Conservation (phyloP, 176 grass and related monocot genomes). For the Zoysia japonica region DNA sequence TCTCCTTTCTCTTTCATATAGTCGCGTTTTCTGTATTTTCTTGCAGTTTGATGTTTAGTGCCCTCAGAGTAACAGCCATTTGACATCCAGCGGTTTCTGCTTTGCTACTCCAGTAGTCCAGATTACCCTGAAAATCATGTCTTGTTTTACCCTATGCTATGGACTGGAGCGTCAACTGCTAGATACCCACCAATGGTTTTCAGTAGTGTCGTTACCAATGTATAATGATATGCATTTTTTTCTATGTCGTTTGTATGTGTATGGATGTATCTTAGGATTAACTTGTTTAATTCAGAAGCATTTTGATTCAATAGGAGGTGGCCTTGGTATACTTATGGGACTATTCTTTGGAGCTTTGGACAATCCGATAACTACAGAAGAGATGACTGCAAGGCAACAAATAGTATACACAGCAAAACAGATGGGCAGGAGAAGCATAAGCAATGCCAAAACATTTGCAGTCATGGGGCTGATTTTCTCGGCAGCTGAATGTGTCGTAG, state of each 20-base stretch:
- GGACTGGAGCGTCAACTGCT: not conserved
- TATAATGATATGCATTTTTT: not conserved
- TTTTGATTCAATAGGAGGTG: conserved; percentile 68
- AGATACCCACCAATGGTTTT: not conserved
- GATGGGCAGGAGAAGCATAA: conserved; percentile 87
- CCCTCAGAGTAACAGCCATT: not conserved
- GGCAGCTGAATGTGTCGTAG: conserved; percentile 78
- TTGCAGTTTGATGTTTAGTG: conserved; percentile 28
- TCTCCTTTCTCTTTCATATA: not conserved
- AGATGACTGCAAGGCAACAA: conserved; percentile 86
- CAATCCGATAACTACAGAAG: conserved; percentile 67
- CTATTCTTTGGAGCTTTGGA: conserved; percentile 91
- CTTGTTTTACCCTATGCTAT: conserved; percentile 21
- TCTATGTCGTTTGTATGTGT: not conserved
- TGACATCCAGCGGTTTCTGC: not conserved
- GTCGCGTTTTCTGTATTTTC: conserved; percentile 10
- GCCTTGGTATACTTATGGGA: conserved; percentile 85
- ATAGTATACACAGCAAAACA: conserved; percentile 79
- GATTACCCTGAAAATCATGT: conserved; percentile 21
- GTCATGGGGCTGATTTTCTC: conserved; percentile 93
- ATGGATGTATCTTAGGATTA: not conserved
- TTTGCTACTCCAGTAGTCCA: not conserved
- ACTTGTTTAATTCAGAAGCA: conserved; percentile 25
- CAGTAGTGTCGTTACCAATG: not conserved
- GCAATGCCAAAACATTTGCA: conserved; percentile 88